These are phyloP conservation scores for Verticillium nubilum DNA, from an alignment of 2,329 filamentous ascomycete genomes.

Conservation along the genomic window DNA sequence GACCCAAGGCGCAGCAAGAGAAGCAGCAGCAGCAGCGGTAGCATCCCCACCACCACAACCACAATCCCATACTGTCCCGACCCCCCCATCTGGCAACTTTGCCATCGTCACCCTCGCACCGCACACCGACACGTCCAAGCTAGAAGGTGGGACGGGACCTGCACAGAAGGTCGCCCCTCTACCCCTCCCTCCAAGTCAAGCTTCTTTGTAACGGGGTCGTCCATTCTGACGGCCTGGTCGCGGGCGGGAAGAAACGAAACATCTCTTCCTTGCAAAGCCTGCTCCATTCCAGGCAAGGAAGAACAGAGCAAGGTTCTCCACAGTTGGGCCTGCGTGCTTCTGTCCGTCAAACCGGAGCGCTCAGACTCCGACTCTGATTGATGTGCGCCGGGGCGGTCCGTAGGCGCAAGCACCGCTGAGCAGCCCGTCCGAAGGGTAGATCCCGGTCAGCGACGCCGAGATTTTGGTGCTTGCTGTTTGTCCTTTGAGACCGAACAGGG, in stretches of 20 bases:
- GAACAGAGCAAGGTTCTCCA: constrained; percentile 15
- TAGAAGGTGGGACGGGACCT: background rate
- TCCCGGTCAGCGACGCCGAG: background rate
- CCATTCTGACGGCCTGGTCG: background rate
- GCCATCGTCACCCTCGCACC: background rate
- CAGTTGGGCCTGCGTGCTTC: constrained; percentile 31
- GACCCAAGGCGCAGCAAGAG: background rate
- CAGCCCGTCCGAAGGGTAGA: background rate
- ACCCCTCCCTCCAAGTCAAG: background rate
- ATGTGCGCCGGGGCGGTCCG: constrained; percentile 10
- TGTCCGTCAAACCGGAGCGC: constrained; percentile 9
- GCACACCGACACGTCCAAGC: background rate
- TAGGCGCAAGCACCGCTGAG: background rate
- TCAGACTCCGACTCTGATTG: constrained; percentile 9
- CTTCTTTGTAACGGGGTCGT: background rate
- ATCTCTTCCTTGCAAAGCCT: constrained; percentile 1
- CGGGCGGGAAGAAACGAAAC: background rate
- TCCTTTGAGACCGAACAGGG: no score
- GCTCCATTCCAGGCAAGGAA: background rate
- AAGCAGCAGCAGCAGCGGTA: background rate
- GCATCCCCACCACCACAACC: background rate
- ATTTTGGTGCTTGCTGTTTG: background rate
- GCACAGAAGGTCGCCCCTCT: constrained; percentile 1
- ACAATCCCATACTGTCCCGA: background rate
- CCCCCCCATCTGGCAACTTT: background rate